Evolutionary conservation across 2,329 filamentous ascomycete species (phyloP).

Genomic region (Metarhizium rileyi): DNA sequence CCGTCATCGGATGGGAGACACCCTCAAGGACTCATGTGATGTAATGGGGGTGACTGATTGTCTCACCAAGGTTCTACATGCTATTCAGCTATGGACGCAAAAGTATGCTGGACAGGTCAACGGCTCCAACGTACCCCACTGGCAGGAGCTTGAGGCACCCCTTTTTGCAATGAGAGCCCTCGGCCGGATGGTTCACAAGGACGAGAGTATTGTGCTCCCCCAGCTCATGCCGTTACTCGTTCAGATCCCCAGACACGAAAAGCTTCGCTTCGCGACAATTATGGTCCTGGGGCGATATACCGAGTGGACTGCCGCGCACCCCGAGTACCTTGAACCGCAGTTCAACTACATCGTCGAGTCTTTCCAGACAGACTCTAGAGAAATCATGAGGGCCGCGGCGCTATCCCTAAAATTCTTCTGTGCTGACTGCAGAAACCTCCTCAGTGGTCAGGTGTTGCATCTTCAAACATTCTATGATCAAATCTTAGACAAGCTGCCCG

Average conservation of each 20-base stretch:
- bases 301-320: slow-evolving; percentile 92
- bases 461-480: slow-evolving; percentile 89
- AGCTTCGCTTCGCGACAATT: slow-evolving; percentile 95
- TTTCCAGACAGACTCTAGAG: slow-evolving; percentile 79
- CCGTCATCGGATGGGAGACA: slow-evolving; percentile 94
- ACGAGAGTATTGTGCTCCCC: slow-evolving; percentile 78
- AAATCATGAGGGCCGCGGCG: slow-evolving; percentile 84
- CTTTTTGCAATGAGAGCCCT: slow-evolving; percentile 93
- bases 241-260: slow-evolving; percentile 90
- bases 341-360: slow-evolving; percentile 93
- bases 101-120: slow-evolving; percentile 70
- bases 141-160: slow-evolving; percentile 93
- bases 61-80: slow-evolving; percentile 73
- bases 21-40: slow-evolving; percentile 92
- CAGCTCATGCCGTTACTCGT: slow-evolving; percentile 90
- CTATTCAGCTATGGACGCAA: slow-evolving; percentile 82
- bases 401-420: slow-evolving; percentile 97
- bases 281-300: slow-evolving; percentile 97
- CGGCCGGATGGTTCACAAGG: slow-evolving; percentile 87
- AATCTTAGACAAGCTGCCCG: slow-evolving; percentile 76
- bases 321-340: slow-evolving; percentile 83
- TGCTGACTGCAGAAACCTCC: slow-evolving; percentile 79
- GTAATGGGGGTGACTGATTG: slow-evolving; percentile 92
- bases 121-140: slow-evolving; percentile 71
- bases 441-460: slow-evolving; percentile 74